Evolutionary conservation across 106 monocot genomes (phyloP), one percentile per base, ranked within the genome.

Genomic region (Platanthera guangdongensis): DNA sequence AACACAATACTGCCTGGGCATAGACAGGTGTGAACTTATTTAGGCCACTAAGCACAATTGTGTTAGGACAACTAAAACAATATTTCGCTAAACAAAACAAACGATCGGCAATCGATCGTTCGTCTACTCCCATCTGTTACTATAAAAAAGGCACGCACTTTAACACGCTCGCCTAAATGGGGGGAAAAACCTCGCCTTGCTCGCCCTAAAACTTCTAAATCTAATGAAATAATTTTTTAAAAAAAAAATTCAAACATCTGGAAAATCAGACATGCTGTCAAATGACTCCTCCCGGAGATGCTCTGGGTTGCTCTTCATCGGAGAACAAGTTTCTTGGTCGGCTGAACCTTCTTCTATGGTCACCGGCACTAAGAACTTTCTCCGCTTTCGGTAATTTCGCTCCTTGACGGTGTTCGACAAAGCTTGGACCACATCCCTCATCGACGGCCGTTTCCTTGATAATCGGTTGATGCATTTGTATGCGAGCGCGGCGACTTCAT

Each of bases 401-500:
- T 15, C 67, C 12, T 86, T 89, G 47, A 80, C 45, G 3, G 84
- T 78, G 47, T 75, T 67, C 9, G 80, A 82, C 59, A 92, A 72
- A 18, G 82, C 77, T 71, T 90, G 95, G 49, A 95, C 92, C 1
- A 93, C 82, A 48, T 90, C 88, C 77, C 92, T 77, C 92, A 95
- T 95, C 22, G 87, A 77, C 5, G 95, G 92, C 18, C 95, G 81
- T 60, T 85, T 90, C 69, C 81, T 85, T 1, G 90, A 84, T 11
- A 76, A 50, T 19, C 76, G 55, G 63, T 84, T 85, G 72, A 92
- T 79, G 79, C 92, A 95, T 78, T 84, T 90, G 82, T 87, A 87
- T 8, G 95, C 95, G 18, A 93, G 28, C 7, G 77, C 62, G 10
- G 95, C 81, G 62, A 89, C 77, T 30, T 85, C 83, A 63, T 88